A percentile compares a stretch with the other conserved stretches of the same genome.
Evolutionary conservation across 768 basidiomycete species (phyloP).

Genomic region (Mrakia hoshinonis): DNA sequence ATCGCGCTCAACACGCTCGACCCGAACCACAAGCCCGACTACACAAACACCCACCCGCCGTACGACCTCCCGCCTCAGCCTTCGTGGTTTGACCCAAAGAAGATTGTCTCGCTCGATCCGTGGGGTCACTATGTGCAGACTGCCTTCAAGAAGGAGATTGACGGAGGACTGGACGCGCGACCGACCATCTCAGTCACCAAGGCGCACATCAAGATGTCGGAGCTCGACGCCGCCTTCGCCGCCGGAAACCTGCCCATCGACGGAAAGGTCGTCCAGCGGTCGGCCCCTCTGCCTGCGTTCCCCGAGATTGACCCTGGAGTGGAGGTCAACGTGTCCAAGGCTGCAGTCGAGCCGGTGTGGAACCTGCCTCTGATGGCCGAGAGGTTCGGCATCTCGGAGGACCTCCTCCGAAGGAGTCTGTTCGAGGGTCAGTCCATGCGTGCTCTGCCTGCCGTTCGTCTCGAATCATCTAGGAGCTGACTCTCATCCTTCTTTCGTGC

Average conservation of each 20-base stretch:
- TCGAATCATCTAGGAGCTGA: not conserved
- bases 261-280: conserved; percentile 72
- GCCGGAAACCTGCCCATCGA: conserved; percentile 67
- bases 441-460: not conserved
- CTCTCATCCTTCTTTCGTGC: not conserved
- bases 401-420: conserved; percentile 71
- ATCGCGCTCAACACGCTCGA: conserved; percentile 67
- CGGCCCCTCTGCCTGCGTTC: conserved; percentile 43
- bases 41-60: conserved; percentile 72
- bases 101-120: conserved; percentile 89
- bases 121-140: conserved; percentile 75
- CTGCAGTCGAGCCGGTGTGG: conserved; percentile 95
- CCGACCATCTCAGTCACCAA: conserved; percentile 90
- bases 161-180: conserved; percentile 64
- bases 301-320: conserved; percentile 55
- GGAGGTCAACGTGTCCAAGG: conserved; percentile 81
- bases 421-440: conserved; percentile 55
- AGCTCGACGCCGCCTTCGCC: conserved; percentile 72
- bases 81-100: conserved; percentile 62
- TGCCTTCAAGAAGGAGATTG: conserved; percentile 36
- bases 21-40: conserved; percentile 73
- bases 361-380: conserved; percentile 86
- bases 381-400: conserved; percentile 84
- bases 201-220: conserved; percentile 79
- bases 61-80: conserved; percentile 67